Evolutionary conservation across 2,329 filamentous ascomycete species (phyloP).

Genomic region (Botrytis paeoniae): DNA sequence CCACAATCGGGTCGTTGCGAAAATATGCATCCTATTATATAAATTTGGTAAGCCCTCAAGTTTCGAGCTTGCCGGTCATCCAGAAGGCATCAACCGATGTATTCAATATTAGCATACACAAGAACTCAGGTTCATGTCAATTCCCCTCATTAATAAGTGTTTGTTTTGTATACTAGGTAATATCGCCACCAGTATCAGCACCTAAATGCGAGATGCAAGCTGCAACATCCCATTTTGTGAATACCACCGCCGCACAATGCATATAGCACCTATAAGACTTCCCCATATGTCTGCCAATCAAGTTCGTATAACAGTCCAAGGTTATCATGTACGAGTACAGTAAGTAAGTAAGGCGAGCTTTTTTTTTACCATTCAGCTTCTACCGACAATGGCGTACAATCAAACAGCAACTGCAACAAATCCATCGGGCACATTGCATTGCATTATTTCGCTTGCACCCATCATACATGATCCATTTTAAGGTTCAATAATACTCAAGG

Average conservation of each 20-base stretch:
- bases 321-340: not conserved
- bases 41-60: not conserved
- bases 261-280: not conserved
- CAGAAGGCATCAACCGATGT: not conserved
- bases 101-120: not conserved
- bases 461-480: not conserved
- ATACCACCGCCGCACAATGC: not conserved
- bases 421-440: not conserved
- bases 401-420: not conserved
- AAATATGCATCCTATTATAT: not conserved
- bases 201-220: not conserved
- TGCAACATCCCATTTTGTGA: constrained; percentile 5
- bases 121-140: not conserved
- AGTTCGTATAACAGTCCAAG: not conserved
- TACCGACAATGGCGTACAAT: constrained; percentile 4
- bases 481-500: not conserved
- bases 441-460: not conserved
- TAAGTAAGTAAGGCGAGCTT: constrained; percentile 1
- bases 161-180: not conserved
- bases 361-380: not conserved
- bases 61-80: not conserved
- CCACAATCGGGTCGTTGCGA: not conserved
- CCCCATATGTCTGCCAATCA: not conserved
- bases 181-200: not conserved
- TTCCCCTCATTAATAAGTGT: not conserved